Percentiles rank a stretch among this genome's conserved stretches.
phyloP scores from a whole-genome alignment of 805 yeast genomes.

The Myxozyma kluyveri region DNA sequence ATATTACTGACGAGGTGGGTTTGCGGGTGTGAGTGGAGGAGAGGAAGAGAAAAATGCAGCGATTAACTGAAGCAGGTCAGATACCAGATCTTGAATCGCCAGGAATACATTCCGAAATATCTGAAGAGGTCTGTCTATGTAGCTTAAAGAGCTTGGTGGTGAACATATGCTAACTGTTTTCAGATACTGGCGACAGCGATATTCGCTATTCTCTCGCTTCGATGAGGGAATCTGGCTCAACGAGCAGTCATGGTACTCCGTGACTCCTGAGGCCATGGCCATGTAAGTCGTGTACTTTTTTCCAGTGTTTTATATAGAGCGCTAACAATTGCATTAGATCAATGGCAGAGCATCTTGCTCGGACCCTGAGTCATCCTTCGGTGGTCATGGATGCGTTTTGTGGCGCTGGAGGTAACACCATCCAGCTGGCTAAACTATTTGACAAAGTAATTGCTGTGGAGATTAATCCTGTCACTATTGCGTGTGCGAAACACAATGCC shows the following conservation, averaged over 20 bases:
- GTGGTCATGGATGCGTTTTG: constrained; percentile 61
- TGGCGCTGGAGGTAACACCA: constrained; percentile 80
- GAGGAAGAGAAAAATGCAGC: constrained; percentile 1
- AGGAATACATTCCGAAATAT: not conserved
- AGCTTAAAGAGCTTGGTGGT: not conserved
- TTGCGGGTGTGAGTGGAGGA: no score
- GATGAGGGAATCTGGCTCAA: constrained; percentile 67
- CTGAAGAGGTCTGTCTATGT: constrained; percentile 1
- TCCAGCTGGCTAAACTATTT: constrained; percentile 62
- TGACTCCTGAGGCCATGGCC: constrained; percentile 74
- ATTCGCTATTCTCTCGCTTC: constrained; percentile 55
- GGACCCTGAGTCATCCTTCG: not conserved
- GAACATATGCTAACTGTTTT: not conserved
- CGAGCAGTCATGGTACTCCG: constrained; percentile 76
- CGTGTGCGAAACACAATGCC: constrained; percentile 64
- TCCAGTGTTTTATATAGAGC: no score
- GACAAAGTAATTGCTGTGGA: constrained; percentile 58
- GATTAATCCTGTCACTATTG: constrained; percentile 54
- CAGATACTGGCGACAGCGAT: constrained; percentile 54
- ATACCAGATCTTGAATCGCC: no score
- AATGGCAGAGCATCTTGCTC: constrained; percentile 31
- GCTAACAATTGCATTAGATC: constrained; percentile 27
- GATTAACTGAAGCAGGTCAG: no score
- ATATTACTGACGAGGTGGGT: not conserved
- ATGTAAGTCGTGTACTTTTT: constrained; percentile 43